Evolutionary conservation across 2,329 filamentous ascomycete species (phyloP).

Genomic region (Colletotrichum scovillei): DNA sequence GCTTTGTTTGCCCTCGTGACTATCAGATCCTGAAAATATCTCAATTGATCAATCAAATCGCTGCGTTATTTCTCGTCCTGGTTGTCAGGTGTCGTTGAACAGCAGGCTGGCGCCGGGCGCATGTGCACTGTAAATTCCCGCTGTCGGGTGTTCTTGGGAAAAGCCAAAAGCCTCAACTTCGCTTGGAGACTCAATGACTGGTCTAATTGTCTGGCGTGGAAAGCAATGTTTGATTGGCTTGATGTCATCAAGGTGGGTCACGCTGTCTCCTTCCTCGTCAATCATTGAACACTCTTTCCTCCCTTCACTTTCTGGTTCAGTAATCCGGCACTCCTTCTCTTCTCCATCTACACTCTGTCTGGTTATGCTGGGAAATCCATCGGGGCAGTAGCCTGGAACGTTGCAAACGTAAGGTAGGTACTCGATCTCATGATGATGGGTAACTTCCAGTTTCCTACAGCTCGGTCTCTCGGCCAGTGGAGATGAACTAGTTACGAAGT

Average conservation of each 20-base stretch:
- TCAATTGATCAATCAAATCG: background rate
- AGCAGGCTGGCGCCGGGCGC: background rate
- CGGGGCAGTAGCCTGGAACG: no score
- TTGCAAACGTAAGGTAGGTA: no score
- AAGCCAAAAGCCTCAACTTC: background rate
- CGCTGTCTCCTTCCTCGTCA: background rate
- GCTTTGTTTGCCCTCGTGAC: slow-evolving; percentile 16
- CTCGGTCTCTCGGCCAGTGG: background rate
- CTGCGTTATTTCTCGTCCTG: background rate
- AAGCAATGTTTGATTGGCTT: background rate
- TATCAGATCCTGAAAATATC: background rate
- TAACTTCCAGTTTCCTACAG: background rate
- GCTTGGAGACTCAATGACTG: background rate
- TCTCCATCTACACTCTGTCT: background rate
- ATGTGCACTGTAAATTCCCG: background rate
- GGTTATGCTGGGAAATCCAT: background rate
- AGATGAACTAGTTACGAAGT: background rate
- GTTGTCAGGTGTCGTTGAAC: slow-evolving; percentile 14
- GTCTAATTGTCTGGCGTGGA: background rate
- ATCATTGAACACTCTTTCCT: background rate
- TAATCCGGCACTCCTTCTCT: background rate
- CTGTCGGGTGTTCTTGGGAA: slow-evolving; percentile 3
- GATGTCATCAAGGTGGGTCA: background rate
- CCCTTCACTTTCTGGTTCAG: background rate
- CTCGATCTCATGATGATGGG: no score